A percentile compares a stretch with the other conserved stretches of the same genome.
Evolutionary conservation across 2,329 filamentous ascomycete species (phyloP).

Genomic region (Exutisphaerella laricina): DNA sequence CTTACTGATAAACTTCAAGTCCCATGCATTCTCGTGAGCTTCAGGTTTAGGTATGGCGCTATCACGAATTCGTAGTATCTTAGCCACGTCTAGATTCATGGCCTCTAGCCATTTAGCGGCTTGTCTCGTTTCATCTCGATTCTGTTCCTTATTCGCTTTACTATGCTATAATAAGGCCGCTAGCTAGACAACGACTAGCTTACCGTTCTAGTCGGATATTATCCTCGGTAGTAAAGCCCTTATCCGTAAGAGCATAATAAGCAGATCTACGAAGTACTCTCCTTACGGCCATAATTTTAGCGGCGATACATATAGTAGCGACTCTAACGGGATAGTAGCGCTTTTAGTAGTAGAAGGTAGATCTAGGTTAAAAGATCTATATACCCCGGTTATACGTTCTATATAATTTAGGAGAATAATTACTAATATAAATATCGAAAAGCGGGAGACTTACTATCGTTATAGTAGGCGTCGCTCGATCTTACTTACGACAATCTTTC

Average conservation of each 20-base stretch:
- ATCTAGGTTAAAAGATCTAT: slow-evolving; percentile 28
- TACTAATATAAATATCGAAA: slow-evolving; percentile 55
- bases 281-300: slow-evolving; percentile 51
- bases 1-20: too few species aligned
- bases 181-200: slow-evolving; percentile 6
- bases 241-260: slow-evolving; percentile 55
- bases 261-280: slow-evolving; percentile 52
- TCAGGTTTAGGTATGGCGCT: too few species aligned
- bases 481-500: slow-evolving; percentile 54
- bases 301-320: slow-evolving; percentile 52
- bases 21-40: too few species aligned
- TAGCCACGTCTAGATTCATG: too few species aligned
- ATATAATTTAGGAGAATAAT: slow-evolving; percentile 55
- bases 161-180: too few species aligned
- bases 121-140: too few species aligned
- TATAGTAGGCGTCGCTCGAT: slow-evolving; percentile 56
- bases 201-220: background rate
- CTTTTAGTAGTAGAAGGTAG: background rate
- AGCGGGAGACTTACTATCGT: slow-evolving; percentile 51
- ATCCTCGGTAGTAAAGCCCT: slow-evolving; percentile 44
- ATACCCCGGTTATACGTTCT: slow-evolving; percentile 56
- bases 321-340: slow-evolving; percentile 30
- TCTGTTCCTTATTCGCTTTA: too few species aligned
- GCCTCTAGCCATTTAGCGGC: too few species aligned
- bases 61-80: too few species aligned